Base-by-base conservation (phyloP, 2,329 filamentous ascomycete species). In the Penicillium concentricum region DNA sequence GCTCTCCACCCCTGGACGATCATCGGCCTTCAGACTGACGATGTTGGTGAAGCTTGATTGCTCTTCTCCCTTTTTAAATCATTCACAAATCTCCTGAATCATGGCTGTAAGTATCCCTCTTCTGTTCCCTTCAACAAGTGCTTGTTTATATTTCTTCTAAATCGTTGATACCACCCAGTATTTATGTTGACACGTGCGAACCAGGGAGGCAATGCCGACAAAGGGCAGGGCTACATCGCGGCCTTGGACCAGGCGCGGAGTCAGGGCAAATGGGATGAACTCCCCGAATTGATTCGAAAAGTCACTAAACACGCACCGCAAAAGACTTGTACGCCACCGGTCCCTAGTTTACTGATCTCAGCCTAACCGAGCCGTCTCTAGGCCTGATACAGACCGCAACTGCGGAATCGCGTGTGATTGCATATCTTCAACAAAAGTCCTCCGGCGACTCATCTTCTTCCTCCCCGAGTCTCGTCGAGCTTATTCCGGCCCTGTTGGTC, bases 231-330 rank as follows among this genome's bases (percentile, higher is more conserved):
- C 72, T 97, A 97, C 76, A 83, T 96, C 65, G 82, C 84, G 72
- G 85, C 87, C 75, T 85, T 99, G 70, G 91, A 97, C 74, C 84
- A 87, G 66, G 92, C 91, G 63, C 89, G 94, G 69, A 96, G 91
- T 75, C 87, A 93, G 69, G 92, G 89, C 51, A 87, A 87, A 73
- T 99, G 94, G 94, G 82, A 86, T 64, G 86, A 90, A 30, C 84
- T 97, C 30, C 90, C 91, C 26, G 93, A 97, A 78, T 83, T 96
- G 61, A 87, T 94, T 68, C 87, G 93, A 73, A 99, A 99, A 77
- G 84, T 97, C 69, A 89, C 89, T 70, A 97, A 99, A 76, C 93
- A 99, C 82, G 90, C 92, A 67, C 88, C 92, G 39, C 85, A 90
- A 59, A 85, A 90, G 74, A 84, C 85, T 76, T 96, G 93, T 97